Base-by-base conservation (phyloP, 306 rosid genomes). In the Corylus heterophylla region DNA sequence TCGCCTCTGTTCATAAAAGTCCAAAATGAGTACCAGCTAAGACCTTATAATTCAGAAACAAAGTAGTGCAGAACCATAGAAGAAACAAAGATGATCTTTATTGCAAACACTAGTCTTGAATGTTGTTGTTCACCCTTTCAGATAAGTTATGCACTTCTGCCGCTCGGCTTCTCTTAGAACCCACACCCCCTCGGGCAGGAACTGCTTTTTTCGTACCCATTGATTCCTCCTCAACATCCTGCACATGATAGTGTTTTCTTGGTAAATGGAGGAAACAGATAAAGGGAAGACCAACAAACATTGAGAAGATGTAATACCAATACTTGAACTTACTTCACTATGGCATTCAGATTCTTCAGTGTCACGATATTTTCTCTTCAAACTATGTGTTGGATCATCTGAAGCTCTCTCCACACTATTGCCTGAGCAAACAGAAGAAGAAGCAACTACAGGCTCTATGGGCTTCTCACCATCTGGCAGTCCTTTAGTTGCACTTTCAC, bases 101-200 rank as follows among this genome's bases (percentile, higher is more conserved):
- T 20, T 25, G 45, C 54, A 8, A 12, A 42, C 69, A 68, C 37
- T 69, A 70, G 68, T 13, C 62, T 52, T 77, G 56, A 72, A 79
- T 77, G 54, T 75, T 67, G 76, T 71, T 68, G 70, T 93, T 87
- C 79, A 94, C 97, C 90, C 97, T 94, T 88, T 94, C 97, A 16
- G 97, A 92, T 85, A 94, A 87, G 87, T 92, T 94, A 81, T 94
- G 98, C 76, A 89, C 96, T 90, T 90, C 94, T 16, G 98, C 89
- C 17, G 92, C 94, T 83, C 98, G 90, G 81, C 85, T 87, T 90
- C 94, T 86, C 86, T 92, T 94, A 68, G 88, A 89, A 81, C 95
- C 90, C 0, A 56, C 8, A 81, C 87, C 56, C 31, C 76, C 83
- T 78, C 88, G 90, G 77, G 82, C 77, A 55, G 67, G 71, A 77